Conservation (phyloP, 2,329 filamentous ascomycete genomes). For the Fusarium sp. region DNA sequence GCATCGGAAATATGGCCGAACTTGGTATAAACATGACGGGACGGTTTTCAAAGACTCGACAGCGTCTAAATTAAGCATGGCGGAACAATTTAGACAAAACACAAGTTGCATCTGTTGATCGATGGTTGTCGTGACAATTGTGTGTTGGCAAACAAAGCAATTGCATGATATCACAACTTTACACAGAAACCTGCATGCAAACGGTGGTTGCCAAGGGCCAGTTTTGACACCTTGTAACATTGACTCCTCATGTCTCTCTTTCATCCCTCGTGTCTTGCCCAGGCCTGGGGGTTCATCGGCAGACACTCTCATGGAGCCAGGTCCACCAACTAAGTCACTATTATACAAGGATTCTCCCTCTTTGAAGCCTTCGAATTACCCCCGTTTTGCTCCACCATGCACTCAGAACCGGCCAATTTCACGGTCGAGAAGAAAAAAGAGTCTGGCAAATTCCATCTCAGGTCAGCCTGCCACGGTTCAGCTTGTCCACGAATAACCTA, state of each 20-base stretch:
- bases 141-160: slow-evolving; percentile 15
- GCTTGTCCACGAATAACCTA: slow-evolving; percentile 27
- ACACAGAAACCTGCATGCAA: slow-evolving; percentile 18
- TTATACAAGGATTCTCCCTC: slow-evolving; percentile 39
- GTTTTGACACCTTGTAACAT: background rate
- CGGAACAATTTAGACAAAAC: slow-evolving; percentile 7
- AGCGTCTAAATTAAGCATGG: slow-evolving; percentile 11
- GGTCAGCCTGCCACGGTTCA: slow-evolving; percentile 17
- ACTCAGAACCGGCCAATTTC: slow-evolving; percentile 34
- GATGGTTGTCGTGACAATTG: slow-evolving; percentile 40
- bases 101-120: slow-evolving; percentile 4
- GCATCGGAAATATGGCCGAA: slow-evolving; percentile 35
- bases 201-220: too few species aligned
- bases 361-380: slow-evolving; percentile 19
- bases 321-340: slow-evolving; percentile 33
- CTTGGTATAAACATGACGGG: slow-evolving; percentile 13
- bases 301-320: slow-evolving; percentile 15
- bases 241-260: slow-evolving; percentile 1
- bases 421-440: slow-evolving; percentile 14
- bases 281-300: slow-evolving; percentile 16
- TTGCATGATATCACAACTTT: slow-evolving; percentile 12
- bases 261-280: slow-evolving; percentile 31
- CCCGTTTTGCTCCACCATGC: slow-evolving; percentile 32
- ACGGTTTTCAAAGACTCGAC: slow-evolving; percentile 16
- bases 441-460: slow-evolving; percentile 29